Conservation (phyloP, 1,139 yeast genomes). For the Spathaspora sp. region DNA sequence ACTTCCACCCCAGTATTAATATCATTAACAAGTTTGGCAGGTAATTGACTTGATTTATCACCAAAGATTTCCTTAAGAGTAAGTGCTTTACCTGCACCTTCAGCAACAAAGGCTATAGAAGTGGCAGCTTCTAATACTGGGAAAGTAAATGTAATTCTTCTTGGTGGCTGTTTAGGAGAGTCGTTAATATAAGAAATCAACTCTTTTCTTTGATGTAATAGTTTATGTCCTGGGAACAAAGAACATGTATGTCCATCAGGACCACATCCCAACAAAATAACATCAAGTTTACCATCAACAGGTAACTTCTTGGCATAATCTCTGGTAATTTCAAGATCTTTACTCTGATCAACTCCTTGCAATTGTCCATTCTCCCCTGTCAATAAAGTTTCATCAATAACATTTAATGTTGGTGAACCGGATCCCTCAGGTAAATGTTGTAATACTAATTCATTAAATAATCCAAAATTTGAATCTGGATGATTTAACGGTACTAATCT, state of each 20-base stretch:
- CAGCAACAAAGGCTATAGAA: conserved; percentile 79
- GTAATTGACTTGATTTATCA: conserved; percentile 51
- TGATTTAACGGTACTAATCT: conserved; percentile 67
- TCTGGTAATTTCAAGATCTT: conserved; percentile 49
- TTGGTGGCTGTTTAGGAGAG: conserved; percentile 79
- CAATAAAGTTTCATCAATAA: conserved; percentile 50
- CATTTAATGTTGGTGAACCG: conserved; percentile 43
- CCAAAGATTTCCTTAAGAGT: conserved; percentile 69
- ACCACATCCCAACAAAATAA: conserved; percentile 71
- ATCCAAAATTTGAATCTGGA: conserved; percentile 67
- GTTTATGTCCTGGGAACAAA: conserved; percentile 59
- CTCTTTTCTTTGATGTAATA: conserved; percentile 40
- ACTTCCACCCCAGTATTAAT: conserved; percentile 47
- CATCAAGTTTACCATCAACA: conserved; percentile 42
- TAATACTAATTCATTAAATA: conserved; percentile 58
- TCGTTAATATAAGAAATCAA: conserved; percentile 49
- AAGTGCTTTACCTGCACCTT: conserved; percentile 82
- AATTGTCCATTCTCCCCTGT: conserved; percentile 47
- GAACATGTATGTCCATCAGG: conserved; percentile 85
- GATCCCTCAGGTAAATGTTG: conserved; percentile 32
- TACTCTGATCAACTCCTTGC: conserved; percentile 33
- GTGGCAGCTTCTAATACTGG: conserved; percentile 57
- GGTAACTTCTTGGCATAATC: conserved; percentile 52
- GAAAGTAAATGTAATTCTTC: conserved; percentile 71
- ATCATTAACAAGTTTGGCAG: conserved; percentile 71